Evolutionary conservation across 495 filamentous ascomycete genomes (phyloP).

Genomic region (Aspergillus baeticus): DNA sequence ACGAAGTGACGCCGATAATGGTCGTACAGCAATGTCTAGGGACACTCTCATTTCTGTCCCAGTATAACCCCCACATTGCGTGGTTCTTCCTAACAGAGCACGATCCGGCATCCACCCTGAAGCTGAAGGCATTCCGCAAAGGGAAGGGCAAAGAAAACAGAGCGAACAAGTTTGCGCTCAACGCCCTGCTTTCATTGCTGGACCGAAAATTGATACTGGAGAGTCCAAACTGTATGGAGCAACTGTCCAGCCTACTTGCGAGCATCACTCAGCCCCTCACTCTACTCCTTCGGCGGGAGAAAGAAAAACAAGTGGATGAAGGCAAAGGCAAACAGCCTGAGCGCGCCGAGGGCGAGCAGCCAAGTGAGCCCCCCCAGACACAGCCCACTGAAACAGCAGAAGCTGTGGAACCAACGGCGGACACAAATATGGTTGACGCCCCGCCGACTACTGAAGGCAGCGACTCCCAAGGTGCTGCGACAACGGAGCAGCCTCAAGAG

Average conservation of each 20-base stretch:
- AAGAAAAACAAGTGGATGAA: constrained; percentile 63
- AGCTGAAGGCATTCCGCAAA: constrained; percentile 74
- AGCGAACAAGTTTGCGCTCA: constrained; percentile 85
- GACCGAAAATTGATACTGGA: constrained; percentile 93
- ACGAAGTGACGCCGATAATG: constrained; percentile 86
- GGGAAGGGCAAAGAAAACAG: constrained; percentile 83
- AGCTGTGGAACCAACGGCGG: constrained; percentile 19
- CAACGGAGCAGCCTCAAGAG: constrained; percentile 24
- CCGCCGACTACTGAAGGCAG: constrained; percentile 34
- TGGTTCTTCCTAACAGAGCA: constrained; percentile 96
- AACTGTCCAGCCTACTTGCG: constrained; percentile 80
- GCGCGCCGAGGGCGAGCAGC: constrained; percentile 23
- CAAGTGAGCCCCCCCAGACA: constrained; percentile 16
- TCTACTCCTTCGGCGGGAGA: constrained; percentile 79
- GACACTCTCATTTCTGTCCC: constrained; percentile 74
- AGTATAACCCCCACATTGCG: constrained; percentile 79
- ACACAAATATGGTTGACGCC: constrained; percentile 45
- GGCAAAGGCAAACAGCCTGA: constrained; percentile 54
- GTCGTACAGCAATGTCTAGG: constrained; percentile 93
- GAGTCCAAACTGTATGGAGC: constrained; percentile 92
- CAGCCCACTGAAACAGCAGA: constrained; percentile 25
- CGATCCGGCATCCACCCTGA: constrained; percentile 70
- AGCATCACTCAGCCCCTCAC: constrained; percentile 86
- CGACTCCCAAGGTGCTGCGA: constrained; percentile 21
- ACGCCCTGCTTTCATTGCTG: constrained; percentile 81